Conservation (phyloP, 2,329 filamentous ascomycete species). For the Herpotrichia juniperi region DNA sequence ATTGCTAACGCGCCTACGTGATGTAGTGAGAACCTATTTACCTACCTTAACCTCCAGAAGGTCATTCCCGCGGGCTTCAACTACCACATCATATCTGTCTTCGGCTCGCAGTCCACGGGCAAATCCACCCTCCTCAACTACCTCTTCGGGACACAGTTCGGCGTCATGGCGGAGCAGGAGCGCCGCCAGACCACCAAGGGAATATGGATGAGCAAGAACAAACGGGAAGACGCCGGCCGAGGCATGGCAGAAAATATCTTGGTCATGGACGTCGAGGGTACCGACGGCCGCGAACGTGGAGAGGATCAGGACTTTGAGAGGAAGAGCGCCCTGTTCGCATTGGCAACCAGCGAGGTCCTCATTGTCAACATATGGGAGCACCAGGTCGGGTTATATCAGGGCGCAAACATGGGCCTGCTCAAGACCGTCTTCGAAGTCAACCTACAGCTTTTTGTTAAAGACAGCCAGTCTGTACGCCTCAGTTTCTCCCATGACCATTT, state of each 20-base stretch:
- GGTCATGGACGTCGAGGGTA: conserved; percentile 99
- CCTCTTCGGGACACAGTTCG: conserved; percentile 94
- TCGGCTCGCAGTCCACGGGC: conserved; percentile 96
- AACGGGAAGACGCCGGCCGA: conserved; percentile 58
- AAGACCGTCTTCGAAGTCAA: conserved; percentile 99
- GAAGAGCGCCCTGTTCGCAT: conserved; percentile 95
- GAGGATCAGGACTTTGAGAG: conserved; percentile 99
- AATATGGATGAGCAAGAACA: conserved; percentile 99
- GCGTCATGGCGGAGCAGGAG: conserved; percentile 95
- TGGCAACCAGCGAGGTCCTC: conserved; percentile 96
- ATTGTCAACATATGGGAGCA: conserved; percentile 99
- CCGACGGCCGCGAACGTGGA: conserved; percentile 91
- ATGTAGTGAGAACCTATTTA: conserved; percentile 73
- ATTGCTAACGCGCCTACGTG: conserved; percentile 26
- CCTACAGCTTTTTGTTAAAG: conserved; percentile 93
- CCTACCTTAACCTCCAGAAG: conserved; percentile 80
- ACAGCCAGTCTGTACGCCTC: conserved; percentile 73
- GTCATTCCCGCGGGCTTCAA: conserved; percentile 93
- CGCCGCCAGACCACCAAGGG: conserved; percentile 97
- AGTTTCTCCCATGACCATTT: not conserved
- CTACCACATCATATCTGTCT: conserved; percentile 98
- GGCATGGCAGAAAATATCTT: conserved; percentile 96
- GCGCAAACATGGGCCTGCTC: conserved; percentile 96
- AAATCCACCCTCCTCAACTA: conserved; percentile 97
- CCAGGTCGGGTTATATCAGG: conserved; percentile 96